These are phyloP conservation scores for Barbatosphaeria neglecta DNA, from an alignment of 495 filamentous ascomycete species.

Conservation along the genomic window DNA sequence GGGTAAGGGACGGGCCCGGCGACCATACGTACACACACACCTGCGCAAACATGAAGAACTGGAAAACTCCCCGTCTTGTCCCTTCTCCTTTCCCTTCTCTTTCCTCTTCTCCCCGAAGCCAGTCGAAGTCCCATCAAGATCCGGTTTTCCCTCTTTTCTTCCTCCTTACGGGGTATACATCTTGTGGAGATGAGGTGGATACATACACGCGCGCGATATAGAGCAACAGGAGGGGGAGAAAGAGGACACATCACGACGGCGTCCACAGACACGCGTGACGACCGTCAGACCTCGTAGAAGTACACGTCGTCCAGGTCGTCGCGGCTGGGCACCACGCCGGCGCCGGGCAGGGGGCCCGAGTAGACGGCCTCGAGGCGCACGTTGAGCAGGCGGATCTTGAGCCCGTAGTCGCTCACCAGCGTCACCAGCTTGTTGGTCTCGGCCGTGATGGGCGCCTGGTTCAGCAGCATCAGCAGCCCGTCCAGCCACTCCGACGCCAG, in stretches of 20 bases:
- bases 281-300: conserved; percentile 48
- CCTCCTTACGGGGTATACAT: too few species aligned
- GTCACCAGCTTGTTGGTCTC: conserved; percentile 84
- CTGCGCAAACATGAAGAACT: too few species aligned
- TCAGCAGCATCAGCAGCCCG: conserved; percentile 86
- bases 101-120: too few species aligned
- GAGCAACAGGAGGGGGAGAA: too few species aligned
- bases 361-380: conserved; percentile 72
- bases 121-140: too few species aligned
- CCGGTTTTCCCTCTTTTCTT: too few species aligned
- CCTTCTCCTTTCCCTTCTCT: too few species aligned
- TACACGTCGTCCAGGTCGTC: conserved; percentile 58
- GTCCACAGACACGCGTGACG: neutral
- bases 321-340: conserved; percentile 44
- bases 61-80: too few species aligned
- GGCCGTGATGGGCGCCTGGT: conserved; percentile 91
- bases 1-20: too few species aligned
- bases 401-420: conserved; percentile 75
- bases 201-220: too few species aligned
- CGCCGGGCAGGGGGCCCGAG: conserved; percentile 36
- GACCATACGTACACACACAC: too few species aligned
- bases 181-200: too few species aligned
- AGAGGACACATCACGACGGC: conserved; percentile 1
- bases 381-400: conserved; percentile 89
- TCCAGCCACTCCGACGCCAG: conserved; percentile 94